phyloP scores from a whole-genome alignment of 2,329 filamentous ascomycete genomes.

The Fusarium graminum region DNA sequence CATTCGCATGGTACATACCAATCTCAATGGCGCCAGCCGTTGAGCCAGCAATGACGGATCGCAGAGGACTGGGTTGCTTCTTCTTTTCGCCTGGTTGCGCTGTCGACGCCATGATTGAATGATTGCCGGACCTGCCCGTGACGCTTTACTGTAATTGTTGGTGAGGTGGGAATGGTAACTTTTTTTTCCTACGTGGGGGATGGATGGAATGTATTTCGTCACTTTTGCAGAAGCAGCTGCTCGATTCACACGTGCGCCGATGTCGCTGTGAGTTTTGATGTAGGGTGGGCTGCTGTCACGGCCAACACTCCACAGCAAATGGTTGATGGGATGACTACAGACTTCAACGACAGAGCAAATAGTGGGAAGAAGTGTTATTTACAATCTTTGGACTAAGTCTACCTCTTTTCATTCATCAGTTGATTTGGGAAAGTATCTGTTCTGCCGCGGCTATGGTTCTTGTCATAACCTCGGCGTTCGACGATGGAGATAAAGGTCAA shows the following conservation, averaged over 20 bases:
- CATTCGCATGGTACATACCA: constrained; percentile 62
- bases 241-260: constrained; percentile 41
- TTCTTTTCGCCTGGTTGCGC: constrained; percentile 51
- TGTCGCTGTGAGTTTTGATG: constrained; percentile 41
- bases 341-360: no score
- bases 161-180: constrained; percentile 4
- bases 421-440: no score
- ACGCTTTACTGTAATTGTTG: constrained; percentile 8
- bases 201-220: constrained; percentile 43
- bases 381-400: no score
- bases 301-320: background rate
- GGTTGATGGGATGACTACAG: no score
- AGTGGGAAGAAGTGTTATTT: no score
- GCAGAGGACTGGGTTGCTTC: constrained; percentile 78
- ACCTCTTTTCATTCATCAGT: no score
- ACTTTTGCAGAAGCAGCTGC: constrained; percentile 36
- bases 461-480: no score
- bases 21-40: constrained; percentile 97
- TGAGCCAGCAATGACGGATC: constrained; percentile 91
- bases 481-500: no score
- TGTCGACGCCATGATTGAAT: constrained; percentile 49
- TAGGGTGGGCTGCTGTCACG: constrained; percentile 12
- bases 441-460: no score
- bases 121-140: constrained; percentile 12
- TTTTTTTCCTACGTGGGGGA: constrained; percentile 40